Evolutionary conservation across 495 filamentous ascomycete species (phyloP), one percentile per base, ranked within the genome.

Genomic region (Achaetomiella virescens): DNA sequence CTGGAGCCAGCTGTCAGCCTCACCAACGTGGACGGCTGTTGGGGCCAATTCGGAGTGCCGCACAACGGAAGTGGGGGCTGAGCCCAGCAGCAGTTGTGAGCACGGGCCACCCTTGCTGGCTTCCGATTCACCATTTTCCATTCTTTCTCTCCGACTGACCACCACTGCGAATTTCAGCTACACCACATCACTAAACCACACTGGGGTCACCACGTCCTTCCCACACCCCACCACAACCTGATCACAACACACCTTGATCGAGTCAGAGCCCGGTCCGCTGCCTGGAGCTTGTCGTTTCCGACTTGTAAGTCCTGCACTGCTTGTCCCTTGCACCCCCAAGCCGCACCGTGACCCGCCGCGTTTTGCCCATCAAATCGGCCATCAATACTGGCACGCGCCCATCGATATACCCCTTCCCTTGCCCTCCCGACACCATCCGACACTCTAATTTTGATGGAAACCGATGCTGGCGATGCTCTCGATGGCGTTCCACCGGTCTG

Each of bases 321-420:
- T 47, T 57, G 51, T 59, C 58, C 36, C 44, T 43, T 53, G 43
- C 55, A 55, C 46, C 47, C 49, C 53, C 38, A 6, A 4, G 31
- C 58, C 54, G 60, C 56, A 33, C 20, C 29, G 59, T 62, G 44
- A 57, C 52, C 61, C 59, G 60, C 60, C 62, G 59, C 54, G 62
- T 65, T 61, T 67, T 66, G 64, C 59, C 67, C 67, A 70, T 70
- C 68, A 61, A 70, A 71, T 64, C 73, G 66, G 64, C 67, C 72
- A 68, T 64, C 67, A 60, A 70, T 67, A 59, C 68, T 51, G 56
- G 63, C 68, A 66, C 70, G 68, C 71, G 70, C 65, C 64, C 71
- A 65, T 70, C 61, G 63, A 66, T 49, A 56, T 66, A 59, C 63
- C 57, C 64, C 49, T 61, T 52, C 60, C 52, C 44, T 40, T 45